phyloP scores from a whole-genome alignment of 352 stramenopile species.

The Phytophthora pluvialis region DNA sequence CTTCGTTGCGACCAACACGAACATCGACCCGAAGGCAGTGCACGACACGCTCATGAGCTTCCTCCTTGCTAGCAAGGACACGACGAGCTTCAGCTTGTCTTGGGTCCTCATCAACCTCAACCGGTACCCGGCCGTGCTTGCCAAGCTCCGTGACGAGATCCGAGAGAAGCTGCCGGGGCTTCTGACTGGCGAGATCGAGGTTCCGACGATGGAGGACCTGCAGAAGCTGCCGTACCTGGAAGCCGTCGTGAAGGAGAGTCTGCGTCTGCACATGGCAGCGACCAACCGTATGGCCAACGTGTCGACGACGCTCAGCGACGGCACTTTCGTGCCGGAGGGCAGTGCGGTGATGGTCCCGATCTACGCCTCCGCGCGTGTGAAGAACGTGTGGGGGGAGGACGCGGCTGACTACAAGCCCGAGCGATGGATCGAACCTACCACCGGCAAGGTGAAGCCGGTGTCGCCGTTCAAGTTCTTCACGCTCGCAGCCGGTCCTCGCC shows the following conservation, averaged over 20 bases:
- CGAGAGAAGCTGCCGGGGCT: constrained; percentile 39
- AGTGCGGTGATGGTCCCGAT: constrained; percentile 46
- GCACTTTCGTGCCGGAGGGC: constrained; percentile 52
- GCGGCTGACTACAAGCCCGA: constrained; percentile 43
- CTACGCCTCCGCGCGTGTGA: constrained; percentile 54
- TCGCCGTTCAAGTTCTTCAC: constrained; percentile 64
- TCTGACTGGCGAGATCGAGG: constrained; percentile 16
- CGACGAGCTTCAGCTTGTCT: constrained; percentile 63
- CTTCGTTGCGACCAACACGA: constrained; percentile 38
- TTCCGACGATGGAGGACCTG: constrained; percentile 50
- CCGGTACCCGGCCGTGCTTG: constrained; percentile 54
- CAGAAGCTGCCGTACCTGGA: constrained; percentile 64
- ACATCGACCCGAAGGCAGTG: constrained; percentile 36
- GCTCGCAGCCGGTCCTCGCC: constrained; percentile 59
- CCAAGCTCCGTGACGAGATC: constrained; percentile 56
- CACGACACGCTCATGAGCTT: constrained; percentile 81
- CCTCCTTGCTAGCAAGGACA: constrained; percentile 72
- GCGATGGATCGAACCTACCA: constrained; percentile 54
- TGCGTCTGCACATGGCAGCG: constrained; percentile 64
- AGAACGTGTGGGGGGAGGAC: constrained; percentile 61
- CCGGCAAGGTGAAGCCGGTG: constrained; percentile 50
- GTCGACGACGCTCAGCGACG: constrained; percentile 62
- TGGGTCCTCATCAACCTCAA: constrained; percentile 85
- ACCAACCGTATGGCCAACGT: constrained; percentile 37
- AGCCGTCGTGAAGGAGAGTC: constrained; percentile 59